Evolutionary conservation across 371 early-diverging fungal genomes (phyloP).

Genomic region (Amoeboaphelidium protococcarum): DNA sequence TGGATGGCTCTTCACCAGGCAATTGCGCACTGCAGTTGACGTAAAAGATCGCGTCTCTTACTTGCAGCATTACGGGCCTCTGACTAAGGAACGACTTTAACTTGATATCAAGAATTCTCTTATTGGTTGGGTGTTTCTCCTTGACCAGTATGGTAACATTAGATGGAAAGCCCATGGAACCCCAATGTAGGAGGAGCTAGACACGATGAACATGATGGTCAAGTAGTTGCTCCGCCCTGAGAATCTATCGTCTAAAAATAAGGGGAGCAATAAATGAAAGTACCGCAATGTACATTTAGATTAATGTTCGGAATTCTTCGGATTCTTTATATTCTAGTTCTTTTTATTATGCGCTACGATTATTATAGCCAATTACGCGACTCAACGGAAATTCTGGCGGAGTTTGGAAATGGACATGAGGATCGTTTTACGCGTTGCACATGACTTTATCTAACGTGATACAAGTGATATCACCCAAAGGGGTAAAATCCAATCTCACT

Average conservation of each 20-base stretch:
- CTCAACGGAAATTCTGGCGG: no score
- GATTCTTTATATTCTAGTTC: no score
- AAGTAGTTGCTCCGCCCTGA: conserved; percentile 10
- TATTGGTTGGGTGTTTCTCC: conserved; percentile 48
- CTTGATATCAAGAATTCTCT: conserved; percentile 41
- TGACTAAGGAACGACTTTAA: conserved; percentile 14
- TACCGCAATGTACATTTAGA: no score
- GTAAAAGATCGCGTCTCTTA: background rate
- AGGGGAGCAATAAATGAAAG: background rate
- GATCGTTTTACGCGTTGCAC: no score
- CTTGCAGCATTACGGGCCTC: background rate
- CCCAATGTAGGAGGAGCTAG: conserved; percentile 32
- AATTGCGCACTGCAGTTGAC: background rate
- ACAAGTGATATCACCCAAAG: no score
- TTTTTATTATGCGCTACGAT: no score
- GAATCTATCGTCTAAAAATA: background rate
- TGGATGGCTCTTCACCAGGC: background rate
- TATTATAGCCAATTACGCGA: no score
- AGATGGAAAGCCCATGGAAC: conserved; percentile 64
- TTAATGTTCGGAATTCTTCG: no score
- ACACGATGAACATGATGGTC: conserved; percentile 22
- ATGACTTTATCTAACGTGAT: no score
- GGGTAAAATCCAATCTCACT: no score
- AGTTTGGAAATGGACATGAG: no score
- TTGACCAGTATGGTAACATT: conserved; percentile 38